Evolutionary conservation across 495 filamentous ascomycete genomes (phyloP), one percentile per base, ranked within the genome.

Genomic region (Bombardia bombarda): DNA sequence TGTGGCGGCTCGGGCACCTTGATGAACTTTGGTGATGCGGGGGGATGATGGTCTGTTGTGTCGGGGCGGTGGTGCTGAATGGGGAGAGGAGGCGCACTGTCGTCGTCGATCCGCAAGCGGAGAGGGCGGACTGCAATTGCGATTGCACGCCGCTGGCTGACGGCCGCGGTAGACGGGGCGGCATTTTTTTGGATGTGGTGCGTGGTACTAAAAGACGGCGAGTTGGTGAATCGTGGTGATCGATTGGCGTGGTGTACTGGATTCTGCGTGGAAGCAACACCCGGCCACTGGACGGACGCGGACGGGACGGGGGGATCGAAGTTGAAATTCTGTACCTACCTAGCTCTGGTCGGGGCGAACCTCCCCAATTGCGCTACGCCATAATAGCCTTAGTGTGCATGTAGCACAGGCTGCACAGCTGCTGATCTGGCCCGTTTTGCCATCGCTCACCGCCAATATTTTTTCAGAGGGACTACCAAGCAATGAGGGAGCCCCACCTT

Each of bases 51-150:
- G 41, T 20, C 26, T 24, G 32, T 37, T 28, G 30, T 16, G 22
- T 38, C n/a, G 40, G 22, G 32, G 40, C 20, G 38, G 47, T 36
- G 40, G 28, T 48, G 46, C 42, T 47, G 37, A 46, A 36, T 31
- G 30, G 13, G 18, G 30, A 24, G 50, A 38, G 33, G 41, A 48
- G 33, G 46, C 56, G 43, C 14, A 10, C 77, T 75, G 53, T 81
- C 75, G 56, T 86, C 72, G 45, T 78, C 10, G 37, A 19, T 12
- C 62, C 84, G 79, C 62, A 86, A 78, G 63, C 21, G 18, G 49
- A 45, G 46, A 61, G 38, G 42, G 51, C 42, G 44, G 46, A 16
- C 38, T 49, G 52, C n/a, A n/a, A n/a, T n/a, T n/a, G n/a, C n/a
- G n/a, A n/a, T n/a, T n/a, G n/a, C 19, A 59, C 38, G 43, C 50